Evolutionary conservation across 2,329 filamentous ascomycete genomes (phyloP).

Genomic region (Aspergillus ustus): DNA sequence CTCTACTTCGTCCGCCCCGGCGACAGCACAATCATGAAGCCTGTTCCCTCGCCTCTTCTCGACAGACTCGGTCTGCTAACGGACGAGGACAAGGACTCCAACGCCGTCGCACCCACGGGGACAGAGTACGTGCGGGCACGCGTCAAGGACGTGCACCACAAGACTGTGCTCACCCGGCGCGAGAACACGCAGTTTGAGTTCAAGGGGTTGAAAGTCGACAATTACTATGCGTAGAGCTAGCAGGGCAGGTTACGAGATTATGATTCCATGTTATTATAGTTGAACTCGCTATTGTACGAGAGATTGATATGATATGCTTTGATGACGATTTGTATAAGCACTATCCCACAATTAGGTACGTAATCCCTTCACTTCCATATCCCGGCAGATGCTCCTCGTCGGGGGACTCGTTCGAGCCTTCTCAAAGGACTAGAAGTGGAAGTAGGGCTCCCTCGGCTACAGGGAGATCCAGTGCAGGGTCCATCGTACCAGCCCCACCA

Average conservation of each 20-base stretch:
- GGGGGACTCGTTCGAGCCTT: too few species aligned
- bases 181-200: slow-evolving; percentile 53
- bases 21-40: slow-evolving; percentile 34
- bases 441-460: too few species aligned
- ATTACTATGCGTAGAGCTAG: slow-evolving; percentile 35
- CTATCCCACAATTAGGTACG: too few species aligned
- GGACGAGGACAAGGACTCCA: slow-evolving; percentile 15
- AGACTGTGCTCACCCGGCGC: slow-evolving; percentile 49
- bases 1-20: slow-evolving; percentile 51
- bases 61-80: slow-evolving; percentile 33
- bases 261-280: background rate
- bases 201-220: slow-evolving; percentile 46
- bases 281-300: too few species aligned
- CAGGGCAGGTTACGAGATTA: background rate
- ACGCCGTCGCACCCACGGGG: slow-evolving; percentile 41
- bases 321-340: too few species aligned
- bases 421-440: too few species aligned
- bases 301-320: too few species aligned
- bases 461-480: too few species aligned
- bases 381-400: too few species aligned
- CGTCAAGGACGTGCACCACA: slow-evolving; percentile 54
- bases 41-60: slow-evolving; percentile 37
- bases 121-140: slow-evolving; percentile 54
- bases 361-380: too few species aligned
- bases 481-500: too few species aligned